Evolutionary conservation across 352 stramenopile species (phyloP).

Genomic region (Pythium angustatum): DNA sequence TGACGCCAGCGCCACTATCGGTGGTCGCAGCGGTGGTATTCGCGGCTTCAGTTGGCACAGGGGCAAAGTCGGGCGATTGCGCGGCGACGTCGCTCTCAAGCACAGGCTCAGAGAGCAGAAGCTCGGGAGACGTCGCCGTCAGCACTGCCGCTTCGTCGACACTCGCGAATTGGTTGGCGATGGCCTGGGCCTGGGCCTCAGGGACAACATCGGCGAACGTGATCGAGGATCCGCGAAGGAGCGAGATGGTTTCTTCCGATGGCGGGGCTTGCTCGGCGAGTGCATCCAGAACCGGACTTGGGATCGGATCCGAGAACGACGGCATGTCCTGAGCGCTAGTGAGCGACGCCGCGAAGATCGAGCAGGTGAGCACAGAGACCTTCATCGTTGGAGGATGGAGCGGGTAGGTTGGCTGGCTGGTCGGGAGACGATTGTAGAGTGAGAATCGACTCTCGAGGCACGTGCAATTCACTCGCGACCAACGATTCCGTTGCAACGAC

Average conservation of each 20-base stretch:
- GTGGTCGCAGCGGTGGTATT: too few relatives aligned
- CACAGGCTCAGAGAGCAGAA: too few relatives aligned
- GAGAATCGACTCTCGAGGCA: background rate
- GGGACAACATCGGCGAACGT: background rate
- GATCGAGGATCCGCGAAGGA: background rate
- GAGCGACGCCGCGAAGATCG: background rate
- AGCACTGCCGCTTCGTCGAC: too few relatives aligned
- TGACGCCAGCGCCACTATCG: too few relatives aligned
- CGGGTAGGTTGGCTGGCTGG: background rate
- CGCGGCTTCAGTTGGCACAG: background rate
- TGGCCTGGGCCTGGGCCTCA: background rate
- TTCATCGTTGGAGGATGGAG: conserved; percentile 18
- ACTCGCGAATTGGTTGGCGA: background rate
- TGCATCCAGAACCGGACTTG: background rate
- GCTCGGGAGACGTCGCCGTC: too few relatives aligned
- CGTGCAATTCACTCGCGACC: background rate
- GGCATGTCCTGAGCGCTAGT: background rate
- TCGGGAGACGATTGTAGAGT: background rate
- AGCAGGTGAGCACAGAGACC: background rate
- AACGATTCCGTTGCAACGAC: background rate
- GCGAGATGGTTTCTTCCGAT: background rate
- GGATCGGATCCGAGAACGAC: background rate
- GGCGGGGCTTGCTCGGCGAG: background rate
- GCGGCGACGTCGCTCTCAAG: too few relatives aligned
- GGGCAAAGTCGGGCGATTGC: background rate